Conservation (phyloP, 805 yeast species). For the Middelhovenomyces tepae region DNA sequence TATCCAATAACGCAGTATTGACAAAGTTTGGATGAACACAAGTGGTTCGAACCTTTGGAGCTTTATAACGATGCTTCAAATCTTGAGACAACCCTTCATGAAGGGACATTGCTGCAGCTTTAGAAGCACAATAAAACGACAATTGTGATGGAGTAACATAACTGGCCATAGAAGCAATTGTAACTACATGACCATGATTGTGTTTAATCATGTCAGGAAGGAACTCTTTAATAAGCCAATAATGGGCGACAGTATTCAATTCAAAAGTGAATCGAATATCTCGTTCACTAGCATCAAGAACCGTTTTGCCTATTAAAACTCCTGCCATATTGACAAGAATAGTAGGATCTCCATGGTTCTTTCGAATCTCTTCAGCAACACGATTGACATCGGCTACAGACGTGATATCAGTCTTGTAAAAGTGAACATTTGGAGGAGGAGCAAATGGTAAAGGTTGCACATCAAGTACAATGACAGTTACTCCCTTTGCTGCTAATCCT, state of each 20-base stretch:
- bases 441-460: neutral
- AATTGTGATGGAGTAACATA: constrained; percentile 66
- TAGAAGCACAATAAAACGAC: constrained; percentile 61
- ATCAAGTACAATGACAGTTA: constrained; percentile 7
- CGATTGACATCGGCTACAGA: constrained; percentile 34
- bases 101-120: constrained; percentile 62
- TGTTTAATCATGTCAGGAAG: constrained; percentile 53
- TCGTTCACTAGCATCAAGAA: constrained; percentile 43
- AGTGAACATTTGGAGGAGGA: constrained; percentile 19
- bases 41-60: constrained; percentile 36
- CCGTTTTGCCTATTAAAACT: constrained; percentile 46
- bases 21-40: constrained; percentile 66
- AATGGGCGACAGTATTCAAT: constrained; percentile 58
- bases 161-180: constrained; percentile 67
- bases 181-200: constrained; percentile 58
- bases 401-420: constrained; percentile 56
- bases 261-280: constrained; percentile 51
- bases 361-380: constrained; percentile 22
- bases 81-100: constrained; percentile 63
- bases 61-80: constrained; percentile 37
- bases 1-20: constrained; percentile 60
- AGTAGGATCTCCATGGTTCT: constrained; percentile 45
- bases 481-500: constrained; percentile 1
- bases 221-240: constrained; percentile 55
- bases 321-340: constrained; percentile 72